Percentiles rank a stretch among this genome's conserved stretches.
These are phyloP conservation scores for Globisporangium radiosum DNA, from an alignment of 352 stramenopile genomes.

Conservation along the genomic window DNA sequence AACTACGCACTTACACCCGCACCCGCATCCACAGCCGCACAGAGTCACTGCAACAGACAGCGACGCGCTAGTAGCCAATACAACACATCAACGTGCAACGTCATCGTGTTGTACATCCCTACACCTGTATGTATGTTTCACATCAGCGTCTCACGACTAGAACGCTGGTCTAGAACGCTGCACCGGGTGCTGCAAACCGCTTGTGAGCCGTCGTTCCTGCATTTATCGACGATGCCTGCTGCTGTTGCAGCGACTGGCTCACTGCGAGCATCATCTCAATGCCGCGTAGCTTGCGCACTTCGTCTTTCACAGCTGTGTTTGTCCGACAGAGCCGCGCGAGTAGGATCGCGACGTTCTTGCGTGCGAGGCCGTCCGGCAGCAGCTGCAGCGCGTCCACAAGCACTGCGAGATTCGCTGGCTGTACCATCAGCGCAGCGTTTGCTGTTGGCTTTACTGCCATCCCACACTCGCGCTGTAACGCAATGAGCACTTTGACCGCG, in stretches of 20 bases:
- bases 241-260: conserved; percentile 41
- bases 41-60: too few species aligned
- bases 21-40: background rate
- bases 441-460: background rate
- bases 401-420: conserved; percentile 19
- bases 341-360: conserved; percentile 76
- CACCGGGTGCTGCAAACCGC: background rate
- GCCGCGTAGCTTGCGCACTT: conserved; percentile 47
- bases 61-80: too few species aligned
- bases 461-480: conserved; percentile 20
- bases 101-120: too few species aligned
- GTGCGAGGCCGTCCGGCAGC: conserved; percentile 41
- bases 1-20: background rate
- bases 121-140: too few species aligned
- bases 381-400: conserved; percentile 39
- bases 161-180: background rate
- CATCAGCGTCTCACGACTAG: too few species aligned
- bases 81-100: too few species aligned
- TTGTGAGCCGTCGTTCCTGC: too few species aligned
- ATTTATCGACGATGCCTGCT: too few species aligned
- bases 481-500: conserved; percentile 59
- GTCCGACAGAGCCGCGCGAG: conserved; percentile 61
- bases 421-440: conserved; percentile 18
- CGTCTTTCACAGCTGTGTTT: conserved; percentile 38
- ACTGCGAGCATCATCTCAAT: conserved; percentile 80